Evolutionary conservation across 768 basidiomycete species (phyloP), one percentile per base, ranked within the genome.

Genomic region (Termitomyces sp.): DNA sequence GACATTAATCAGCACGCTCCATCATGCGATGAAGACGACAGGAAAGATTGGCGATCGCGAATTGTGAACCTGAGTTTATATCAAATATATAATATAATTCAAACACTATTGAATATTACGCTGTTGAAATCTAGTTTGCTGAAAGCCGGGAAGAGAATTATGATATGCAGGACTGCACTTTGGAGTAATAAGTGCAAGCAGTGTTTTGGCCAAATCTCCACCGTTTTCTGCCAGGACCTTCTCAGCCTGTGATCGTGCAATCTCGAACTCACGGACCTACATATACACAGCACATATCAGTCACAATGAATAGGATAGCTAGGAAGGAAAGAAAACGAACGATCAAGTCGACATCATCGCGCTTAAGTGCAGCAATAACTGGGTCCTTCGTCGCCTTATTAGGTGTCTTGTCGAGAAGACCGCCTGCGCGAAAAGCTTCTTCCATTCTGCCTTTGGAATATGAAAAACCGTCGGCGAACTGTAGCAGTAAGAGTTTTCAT

Each of bases 391-490:
- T 57, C 3, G 75, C 61, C 60, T 83, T 86, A 3, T 70, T 62
- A n/a, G 79, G 78, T 0, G 79, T 70, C 59, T 79, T 84, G 43
- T 87, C 85, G 38, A 88, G 74, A 47, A 86, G 67, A 0, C 78
- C 80, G 7, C 83, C 79, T n/a, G 74, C 58, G 18, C 78, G 76
- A 64, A 82, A 84, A 8, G 83, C 85, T 55, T 86, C 84, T 61
- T 86, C 85, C 71, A 89, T 74, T 66, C 82, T 84, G 52, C 76
- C 74, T 67, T 88, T 89, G 26, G 81, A 82, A 64, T 87, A 89
- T 9, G 85, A 77, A 53, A 80, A 80, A 7, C 87, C 87, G 65
- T 89, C 87, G 20, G 69, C 71, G 65, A 82, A 88, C 86, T 88
- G 63, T 24, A 22, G 43, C 30, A 4, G 13, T n/a, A 28, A 9